Conservation (phyloP, 306 rosid genomes). For the Cicer cuneatum region DNA sequence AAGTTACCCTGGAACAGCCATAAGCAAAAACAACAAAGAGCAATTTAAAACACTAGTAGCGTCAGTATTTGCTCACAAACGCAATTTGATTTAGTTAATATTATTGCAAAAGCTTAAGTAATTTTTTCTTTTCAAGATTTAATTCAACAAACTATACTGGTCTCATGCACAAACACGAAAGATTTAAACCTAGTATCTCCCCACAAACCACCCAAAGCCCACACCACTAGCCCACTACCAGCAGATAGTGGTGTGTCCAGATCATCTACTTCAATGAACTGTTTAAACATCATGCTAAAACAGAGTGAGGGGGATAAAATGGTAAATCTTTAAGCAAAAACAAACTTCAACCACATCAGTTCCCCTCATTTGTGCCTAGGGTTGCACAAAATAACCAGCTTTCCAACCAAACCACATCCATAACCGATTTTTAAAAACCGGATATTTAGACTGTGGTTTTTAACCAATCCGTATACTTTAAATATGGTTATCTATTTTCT, state of each 20-base stretch:
- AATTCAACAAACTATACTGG: conserved; percentile 13
- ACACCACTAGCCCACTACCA: conserved; percentile 6
- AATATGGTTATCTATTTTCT: too few relatives aligned
- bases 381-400: too few relatives aligned
- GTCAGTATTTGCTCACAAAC: conserved; percentile 12
- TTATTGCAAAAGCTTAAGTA: neutral
- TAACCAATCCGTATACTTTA: too few relatives aligned
- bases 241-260: neutral
- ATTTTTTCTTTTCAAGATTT: neutral
- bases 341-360: conserved; percentile 22
- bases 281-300: neutral
- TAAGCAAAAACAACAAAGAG: conserved; percentile 20
- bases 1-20: conserved; percentile 10
- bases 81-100: neutral
- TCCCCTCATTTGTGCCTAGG: conserved; percentile 26
- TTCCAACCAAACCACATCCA: too few relatives aligned
- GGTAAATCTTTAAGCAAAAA: neutral
- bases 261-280: neutral
- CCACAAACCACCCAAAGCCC: neutral
- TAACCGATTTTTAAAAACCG: too few relatives aligned
- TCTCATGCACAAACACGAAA: neutral
- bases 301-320: neutral
- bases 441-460: too few relatives aligned
- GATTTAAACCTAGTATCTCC: conserved; percentile 8
- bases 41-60: conserved; percentile 4